phyloP scores from a whole-genome alignment of 768 basidiomycete species.

The Asterophora lycoperdoides region DNA sequence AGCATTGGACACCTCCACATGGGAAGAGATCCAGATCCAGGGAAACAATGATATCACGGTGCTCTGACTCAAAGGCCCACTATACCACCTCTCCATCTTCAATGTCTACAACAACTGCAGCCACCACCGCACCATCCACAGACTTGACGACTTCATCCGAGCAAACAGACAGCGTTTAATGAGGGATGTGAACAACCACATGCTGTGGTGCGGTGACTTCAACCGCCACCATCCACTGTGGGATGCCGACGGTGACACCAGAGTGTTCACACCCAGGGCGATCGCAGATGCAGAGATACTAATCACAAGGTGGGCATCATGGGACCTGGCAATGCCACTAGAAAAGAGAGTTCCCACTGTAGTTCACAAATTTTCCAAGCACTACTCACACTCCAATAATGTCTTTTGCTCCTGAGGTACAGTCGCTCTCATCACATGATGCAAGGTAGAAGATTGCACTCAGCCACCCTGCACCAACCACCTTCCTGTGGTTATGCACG shows the following conservation, averaged over 20 bases:
- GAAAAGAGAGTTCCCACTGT: too few relatives aligned
- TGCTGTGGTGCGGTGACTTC: constrained; percentile 16
- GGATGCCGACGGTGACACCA: constrained; percentile 28
- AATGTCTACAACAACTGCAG: background rate
- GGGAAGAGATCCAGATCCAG: background rate
- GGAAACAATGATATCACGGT: background rate
- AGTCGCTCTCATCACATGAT: background rate
- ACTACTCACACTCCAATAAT: background rate
- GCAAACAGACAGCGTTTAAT: background rate
- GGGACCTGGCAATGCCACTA: background rate
- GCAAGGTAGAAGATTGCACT: background rate
- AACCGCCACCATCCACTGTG: constrained; percentile 32
- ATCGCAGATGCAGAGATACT: constrained; percentile 11
- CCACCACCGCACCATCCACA: background rate
- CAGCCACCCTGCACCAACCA: background rate
- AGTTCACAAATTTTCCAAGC: too few relatives aligned
- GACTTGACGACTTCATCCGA: background rate
- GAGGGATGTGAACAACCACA: background rate
- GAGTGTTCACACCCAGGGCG: constrained; percentile 18
- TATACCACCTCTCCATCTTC: background rate
- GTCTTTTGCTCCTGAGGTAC: background rate
- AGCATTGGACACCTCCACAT: background rate
- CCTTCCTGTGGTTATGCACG: background rate
- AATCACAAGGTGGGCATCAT: constrained; percentile 4
- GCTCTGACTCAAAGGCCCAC: background rate